A percentile compares a stretch with the other conserved stretches of the same genome.
Conservation (phyloP, 257 asterid species). For the Petunia secreta region DNA sequence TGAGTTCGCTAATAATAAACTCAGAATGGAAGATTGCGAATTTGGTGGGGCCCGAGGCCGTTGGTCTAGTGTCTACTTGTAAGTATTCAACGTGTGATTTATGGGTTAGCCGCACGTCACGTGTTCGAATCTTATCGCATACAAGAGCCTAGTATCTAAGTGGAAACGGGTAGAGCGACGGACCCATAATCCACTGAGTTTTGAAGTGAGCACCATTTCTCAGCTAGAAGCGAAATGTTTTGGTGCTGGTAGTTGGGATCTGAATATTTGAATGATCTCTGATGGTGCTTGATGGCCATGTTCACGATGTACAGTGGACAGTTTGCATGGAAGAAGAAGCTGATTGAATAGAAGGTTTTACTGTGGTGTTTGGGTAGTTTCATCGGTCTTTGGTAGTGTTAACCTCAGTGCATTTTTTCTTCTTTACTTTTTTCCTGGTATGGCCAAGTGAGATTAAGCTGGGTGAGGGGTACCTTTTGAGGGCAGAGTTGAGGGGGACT, state of each 20-base stretch:
- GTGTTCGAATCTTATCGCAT: no score
- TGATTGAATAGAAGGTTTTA: background rate
- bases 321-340: slow-evolving; percentile 1
- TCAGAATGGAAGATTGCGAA: no score
- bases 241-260: background rate
- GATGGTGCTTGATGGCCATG: slow-evolving; percentile 11
- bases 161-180: no score
- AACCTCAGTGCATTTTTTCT: background rate
- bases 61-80: no score
- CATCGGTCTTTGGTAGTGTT: background rate
- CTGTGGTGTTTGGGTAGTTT: slow-evolving; percentile 1
- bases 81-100: no score
- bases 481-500: background rate
- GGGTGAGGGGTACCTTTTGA: background rate
- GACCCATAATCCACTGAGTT: no score
- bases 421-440: no score
- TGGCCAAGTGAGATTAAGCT: background rate
- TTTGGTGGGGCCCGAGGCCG: no score
- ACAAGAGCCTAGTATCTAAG: no score
- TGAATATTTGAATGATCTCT: background rate
- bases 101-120: no score
- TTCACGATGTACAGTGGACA: background rate
- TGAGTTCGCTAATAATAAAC: background rate
- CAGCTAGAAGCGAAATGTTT: background rate
- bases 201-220: no score